Percentiles rank a stretch among this genome's conserved stretches.
These are phyloP conservation scores for Saccharomycopsis babjevae DNA, from an alignment of 805 yeast genomes.

Conservation along the genomic window DNA sequence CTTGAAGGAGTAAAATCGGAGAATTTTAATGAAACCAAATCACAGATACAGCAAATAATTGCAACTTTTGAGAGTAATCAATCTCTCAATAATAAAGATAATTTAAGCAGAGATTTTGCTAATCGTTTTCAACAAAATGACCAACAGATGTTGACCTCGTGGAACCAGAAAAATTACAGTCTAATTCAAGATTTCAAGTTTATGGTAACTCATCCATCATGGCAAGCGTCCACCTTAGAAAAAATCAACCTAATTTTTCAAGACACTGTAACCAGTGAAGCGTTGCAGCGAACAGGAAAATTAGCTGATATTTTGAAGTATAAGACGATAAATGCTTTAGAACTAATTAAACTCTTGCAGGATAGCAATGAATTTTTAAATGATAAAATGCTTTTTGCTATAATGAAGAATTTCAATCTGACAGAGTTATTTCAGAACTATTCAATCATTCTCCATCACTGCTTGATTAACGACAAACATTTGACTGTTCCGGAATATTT, in stretches of 20 bases:
- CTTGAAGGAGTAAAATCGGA: neutral
- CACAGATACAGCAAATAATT: neutral
- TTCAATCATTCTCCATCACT: neutral
- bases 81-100: neutral
- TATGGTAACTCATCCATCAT: neutral
- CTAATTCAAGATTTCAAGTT: neutral
- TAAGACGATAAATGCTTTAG: neutral
- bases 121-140: neutral
- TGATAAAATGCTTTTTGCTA: neutral
- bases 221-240: neutral
- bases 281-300: neutral
- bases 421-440: neutral
- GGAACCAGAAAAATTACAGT: neutral
- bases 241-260: neutral
- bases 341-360: neutral
- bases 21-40: neutral
- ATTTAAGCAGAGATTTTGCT: neutral
- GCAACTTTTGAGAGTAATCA: neutral
- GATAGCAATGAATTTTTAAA: constrained; percentile 2
- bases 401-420: neutral
- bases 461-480: neutral
- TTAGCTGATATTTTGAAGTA: neutral
- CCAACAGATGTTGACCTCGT: neutral
- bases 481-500: neutral
- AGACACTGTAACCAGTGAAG: neutral